A percentile compares a stretch with the other conserved stretches of the same genome.
These are phyloP conservation scores for Corchorus olitorius DNA, from an alignment of 345 rosid species.

Conservation along the genomic window DNA sequence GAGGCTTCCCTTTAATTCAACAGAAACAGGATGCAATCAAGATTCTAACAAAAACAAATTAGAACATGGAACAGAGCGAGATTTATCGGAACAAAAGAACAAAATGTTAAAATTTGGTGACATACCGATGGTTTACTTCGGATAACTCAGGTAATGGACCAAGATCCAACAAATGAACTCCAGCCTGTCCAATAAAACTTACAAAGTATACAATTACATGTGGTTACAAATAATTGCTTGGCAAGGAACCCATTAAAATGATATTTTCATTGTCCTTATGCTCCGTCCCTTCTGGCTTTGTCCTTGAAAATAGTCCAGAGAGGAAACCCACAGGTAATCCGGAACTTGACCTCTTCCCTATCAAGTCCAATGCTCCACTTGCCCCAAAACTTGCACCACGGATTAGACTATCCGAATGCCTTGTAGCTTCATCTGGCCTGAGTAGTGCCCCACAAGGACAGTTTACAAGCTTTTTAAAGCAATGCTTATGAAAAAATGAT, in stretches of 20 bases:
- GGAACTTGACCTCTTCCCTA: slow-evolving; percentile 52
- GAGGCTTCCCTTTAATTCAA: neutral
- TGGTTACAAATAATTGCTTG: slow-evolving; percentile 54
- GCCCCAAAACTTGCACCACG: slow-evolving; percentile 27
- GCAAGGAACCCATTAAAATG: slow-evolving; percentile 79
- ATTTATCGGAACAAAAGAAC: neutral
- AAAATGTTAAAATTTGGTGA: neutral
- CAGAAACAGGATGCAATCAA: neutral
- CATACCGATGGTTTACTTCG: slow-evolving; percentile 1
- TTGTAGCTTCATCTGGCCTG: slow-evolving; percentile 27
- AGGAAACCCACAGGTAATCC: slow-evolving; percentile 50
- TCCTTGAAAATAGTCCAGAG: slow-evolving; percentile 61
- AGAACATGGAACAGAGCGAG: neutral
- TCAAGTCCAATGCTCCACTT: slow-evolving; percentile 34
- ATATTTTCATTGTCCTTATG: slow-evolving; percentile 50
- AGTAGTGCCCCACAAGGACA: slow-evolving; percentile 72
- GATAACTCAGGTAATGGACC: slow-evolving; percentile 2
- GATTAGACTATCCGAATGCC: slow-evolving; percentile 25
- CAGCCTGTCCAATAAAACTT: slow-evolving; percentile 17
- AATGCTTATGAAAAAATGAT: slow-evolving; percentile 66
- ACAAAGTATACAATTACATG: slow-evolving; percentile 23
- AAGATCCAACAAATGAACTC: slow-evolving; percentile 6
- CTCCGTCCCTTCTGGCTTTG: slow-evolving; percentile 39
- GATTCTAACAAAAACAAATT: neutral
- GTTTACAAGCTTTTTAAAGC: slow-evolving; percentile 61